Evolutionary conservation across 2,329 filamentous ascomycete species (phyloP).

Genomic region (Arachnopeziza araneosa): DNA sequence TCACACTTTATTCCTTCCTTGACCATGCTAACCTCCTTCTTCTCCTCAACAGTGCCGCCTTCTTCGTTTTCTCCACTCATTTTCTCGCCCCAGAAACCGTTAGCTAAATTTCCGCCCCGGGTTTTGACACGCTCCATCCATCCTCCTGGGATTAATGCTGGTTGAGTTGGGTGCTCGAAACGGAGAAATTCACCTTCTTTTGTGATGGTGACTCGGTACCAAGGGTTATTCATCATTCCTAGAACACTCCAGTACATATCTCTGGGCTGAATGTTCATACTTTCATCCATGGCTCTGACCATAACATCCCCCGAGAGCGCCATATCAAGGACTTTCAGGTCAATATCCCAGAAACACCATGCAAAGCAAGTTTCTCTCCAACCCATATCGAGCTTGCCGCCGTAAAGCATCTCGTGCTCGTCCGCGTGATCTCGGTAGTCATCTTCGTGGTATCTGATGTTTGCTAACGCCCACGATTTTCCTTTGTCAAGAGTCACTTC

Average conservation of each 20-base stretch:
- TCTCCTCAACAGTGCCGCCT: constrained; percentile 40
- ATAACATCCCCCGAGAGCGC: constrained; percentile 64
- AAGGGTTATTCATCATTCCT: constrained; percentile 98
- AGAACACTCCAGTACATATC: constrained; percentile 97
- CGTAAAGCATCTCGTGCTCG: constrained; percentile 61
- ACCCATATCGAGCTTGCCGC: constrained; percentile 71
- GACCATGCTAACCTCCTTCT: constrained; percentile 70
- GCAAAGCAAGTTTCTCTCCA: constrained; percentile 81
- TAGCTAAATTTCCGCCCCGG: constrained; percentile 69
- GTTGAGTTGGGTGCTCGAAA: constrained; percentile 87
- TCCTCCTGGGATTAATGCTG: constrained; percentile 68
- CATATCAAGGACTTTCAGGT: constrained; percentile 59
- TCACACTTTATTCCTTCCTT: constrained; percentile 56
- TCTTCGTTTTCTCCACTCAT: constrained; percentile 46
- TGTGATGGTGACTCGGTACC: constrained; percentile 77
- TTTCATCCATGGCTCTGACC: constrained; percentile 84
- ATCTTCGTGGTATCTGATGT: constrained; percentile 81
- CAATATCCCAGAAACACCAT: constrained; percentile 87
- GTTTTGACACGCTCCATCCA: constrained; percentile 95
- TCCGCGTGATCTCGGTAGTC: constrained; percentile 60
- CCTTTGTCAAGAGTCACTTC: constrained; percentile 82
- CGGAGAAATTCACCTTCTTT: constrained; percentile 58
- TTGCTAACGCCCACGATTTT: constrained; percentile 70
- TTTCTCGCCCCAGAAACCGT: constrained; percentile 80
- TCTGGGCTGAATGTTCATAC: constrained; percentile 77